Base-by-base conservation (phyloP, 2,329 filamentous ascomycete species). In the Paracoccidioides lutzii region DNA sequence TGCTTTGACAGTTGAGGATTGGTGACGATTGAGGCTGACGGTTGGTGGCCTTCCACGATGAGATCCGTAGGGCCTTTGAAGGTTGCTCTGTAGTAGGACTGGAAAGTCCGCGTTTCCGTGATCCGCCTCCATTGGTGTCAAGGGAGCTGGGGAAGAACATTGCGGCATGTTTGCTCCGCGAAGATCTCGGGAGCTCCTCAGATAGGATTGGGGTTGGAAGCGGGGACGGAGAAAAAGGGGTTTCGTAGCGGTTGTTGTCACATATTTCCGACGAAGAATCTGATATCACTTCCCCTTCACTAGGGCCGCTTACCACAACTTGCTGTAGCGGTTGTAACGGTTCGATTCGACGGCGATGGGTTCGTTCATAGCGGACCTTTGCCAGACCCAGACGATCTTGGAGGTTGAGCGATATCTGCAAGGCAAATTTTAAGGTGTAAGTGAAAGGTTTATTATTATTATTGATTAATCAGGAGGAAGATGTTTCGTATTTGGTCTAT, bases 311-410 rank as follows among this genome's bases (percentile, higher is more conserved):
- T 81, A 73, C 85, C 87, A 63, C 84, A 80, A 73, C 85, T 82
- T 68, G 90, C 78, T 72, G 91, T 82, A 67, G 90, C 81, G 67
- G 91, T 79, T 84, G 69, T 90, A 88, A 66, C 94, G 81, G 60
- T 86, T 88, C 69, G 52, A 67, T 58, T 14, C 95, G 80, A 71
- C 93, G 88, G 73, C 96, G 87, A 84, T 90, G 94, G 69, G 90
- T 90, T 75, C 95, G 87, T 73, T 94, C 90, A 63, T 93, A 90
- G 76, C 97, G 97, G 80, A 96, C 93, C 72, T 94, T 93, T 69
- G 93, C 93, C 61, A 97, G 82, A 57, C 93, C 91, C 58, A 98
- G 83, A 60, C 91, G 88, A 76, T 95, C 90, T 75, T 97, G 90
- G 55, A 98, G 78, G 66, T 87, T 87, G 69, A 91, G 81, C 64